Evolutionary conservation across 768 basidiomycete species (phyloP).

Genomic region (Guyanaporus albipodus): DNA sequence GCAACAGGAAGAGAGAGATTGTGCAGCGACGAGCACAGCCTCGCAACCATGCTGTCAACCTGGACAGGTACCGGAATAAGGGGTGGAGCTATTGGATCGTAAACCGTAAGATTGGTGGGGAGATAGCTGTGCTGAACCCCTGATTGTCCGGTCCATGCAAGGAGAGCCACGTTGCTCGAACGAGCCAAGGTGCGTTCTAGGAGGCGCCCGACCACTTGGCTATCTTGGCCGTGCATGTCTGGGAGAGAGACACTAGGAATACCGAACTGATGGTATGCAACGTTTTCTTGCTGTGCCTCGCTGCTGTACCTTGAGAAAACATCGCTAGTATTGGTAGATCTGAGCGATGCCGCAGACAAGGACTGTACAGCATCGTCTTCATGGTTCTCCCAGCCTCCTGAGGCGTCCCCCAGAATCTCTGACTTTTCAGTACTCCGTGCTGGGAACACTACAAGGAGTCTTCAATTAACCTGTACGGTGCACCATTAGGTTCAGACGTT

Average conservation of each 20-base stretch:
- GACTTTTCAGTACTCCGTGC: too few relatives aligned
- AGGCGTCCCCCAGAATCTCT: too few relatives aligned
- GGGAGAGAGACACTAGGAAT: slow-evolving; percentile 1
- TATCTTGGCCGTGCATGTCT: not conserved
- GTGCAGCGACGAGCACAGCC: not conserved
- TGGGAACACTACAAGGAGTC: too few relatives aligned
- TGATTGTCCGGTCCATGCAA: slow-evolving; percentile 1
- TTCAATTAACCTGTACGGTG: too few relatives aligned
- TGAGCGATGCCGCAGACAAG: too few relatives aligned
- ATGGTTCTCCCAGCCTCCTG: too few relatives aligned
- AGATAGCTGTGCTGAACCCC: slow-evolving; percentile 4
- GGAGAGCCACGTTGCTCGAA: not conserved
- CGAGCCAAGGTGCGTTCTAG: slow-evolving; percentile 2
- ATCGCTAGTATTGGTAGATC: too few relatives aligned
- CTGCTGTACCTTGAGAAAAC: too few relatives aligned
- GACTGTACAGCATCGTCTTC: too few relatives aligned
- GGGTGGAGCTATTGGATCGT: not conserved
- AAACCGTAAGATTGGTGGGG: slow-evolving; percentile 2
- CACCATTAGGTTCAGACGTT: too few relatives aligned
- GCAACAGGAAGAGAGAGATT: not conserved
- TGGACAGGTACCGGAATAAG: not conserved
- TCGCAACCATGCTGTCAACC: not conserved
- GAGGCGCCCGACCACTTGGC: not conserved
- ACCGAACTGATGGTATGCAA: not conserved
- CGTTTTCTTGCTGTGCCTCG: too few relatives aligned